A percentile compares a stretch with the other conserved stretches of the same genome.
These are phyloP conservation scores for Trifolium dubium DNA, from an alignment of 306 rosid genomes.

Conservation along the genomic window DNA sequence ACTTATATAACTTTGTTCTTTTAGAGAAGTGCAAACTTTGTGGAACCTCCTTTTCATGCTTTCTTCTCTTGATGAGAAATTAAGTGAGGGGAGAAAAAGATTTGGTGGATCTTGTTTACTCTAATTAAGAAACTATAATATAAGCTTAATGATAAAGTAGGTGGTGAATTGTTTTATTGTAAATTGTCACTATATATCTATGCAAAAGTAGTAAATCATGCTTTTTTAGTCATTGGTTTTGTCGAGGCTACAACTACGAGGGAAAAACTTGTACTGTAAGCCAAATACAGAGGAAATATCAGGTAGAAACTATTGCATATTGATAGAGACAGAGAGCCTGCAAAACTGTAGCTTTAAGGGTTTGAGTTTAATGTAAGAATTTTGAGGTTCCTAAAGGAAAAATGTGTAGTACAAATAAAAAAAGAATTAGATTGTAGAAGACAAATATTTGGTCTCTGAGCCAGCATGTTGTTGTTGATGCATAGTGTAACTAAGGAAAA, in stretches of 20 bases:
- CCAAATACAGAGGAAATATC: neutral
- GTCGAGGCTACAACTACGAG: constrained; percentile 45
- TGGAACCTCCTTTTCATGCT: constrained; percentile 59
- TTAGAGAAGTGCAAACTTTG: constrained; percentile 53
- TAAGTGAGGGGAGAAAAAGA: neutral
- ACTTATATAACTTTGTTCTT: constrained; percentile 57
- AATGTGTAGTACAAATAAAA: neutral
- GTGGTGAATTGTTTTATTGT: neutral
- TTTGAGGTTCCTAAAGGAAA: neutral
- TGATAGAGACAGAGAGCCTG: constrained; percentile 36
- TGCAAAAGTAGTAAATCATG: constrained; percentile 26
- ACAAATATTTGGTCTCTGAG: constrained; percentile 20
- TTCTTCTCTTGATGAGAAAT: neutral
- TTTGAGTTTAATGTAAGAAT: neutral
- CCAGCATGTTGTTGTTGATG: neutral
- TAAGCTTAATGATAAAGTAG: constrained; percentile 19
- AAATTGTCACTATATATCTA: neutral
- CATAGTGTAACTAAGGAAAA: constrained; percentile 20
- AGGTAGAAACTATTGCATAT: neutral
- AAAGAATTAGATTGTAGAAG: neutral
- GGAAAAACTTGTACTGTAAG: neutral
- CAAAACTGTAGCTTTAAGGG: constrained; percentile 3
- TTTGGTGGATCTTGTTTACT: neutral
- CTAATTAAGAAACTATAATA: neutral
- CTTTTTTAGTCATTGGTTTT: constrained; percentile 22